These are phyloP conservation scores for Globisporangium camurandrum DNA, from an alignment of 352 stramenopile species.

Conservation along the genomic window DNA sequence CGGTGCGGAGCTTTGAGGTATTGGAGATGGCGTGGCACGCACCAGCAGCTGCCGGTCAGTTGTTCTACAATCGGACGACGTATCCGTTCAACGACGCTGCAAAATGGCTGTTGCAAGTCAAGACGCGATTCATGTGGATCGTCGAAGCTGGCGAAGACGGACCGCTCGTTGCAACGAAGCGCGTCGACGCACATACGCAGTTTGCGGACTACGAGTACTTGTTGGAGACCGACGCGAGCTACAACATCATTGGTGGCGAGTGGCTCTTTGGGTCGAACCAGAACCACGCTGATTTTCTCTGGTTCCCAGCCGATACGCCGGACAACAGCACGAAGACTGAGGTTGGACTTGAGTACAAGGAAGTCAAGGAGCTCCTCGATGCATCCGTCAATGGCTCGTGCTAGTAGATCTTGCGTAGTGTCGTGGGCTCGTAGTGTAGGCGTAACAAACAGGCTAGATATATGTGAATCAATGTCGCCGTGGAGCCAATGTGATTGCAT, in stretches of 20 bases:
- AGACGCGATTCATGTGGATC: constrained; percentile 53
- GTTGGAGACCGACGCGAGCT: constrained; percentile 51
- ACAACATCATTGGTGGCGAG: constrained; percentile 63
- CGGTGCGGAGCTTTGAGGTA: constrained; percentile 37
- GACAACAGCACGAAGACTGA: constrained; percentile 27
- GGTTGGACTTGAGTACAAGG: constrained; percentile 38
- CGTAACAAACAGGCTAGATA: too few species aligned
- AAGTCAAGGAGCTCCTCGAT: constrained; percentile 35
- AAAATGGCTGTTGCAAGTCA: constrained; percentile 43
- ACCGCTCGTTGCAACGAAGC: constrained; percentile 34
- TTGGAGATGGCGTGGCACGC: constrained; percentile 35
- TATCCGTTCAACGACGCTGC: constrained; percentile 62
- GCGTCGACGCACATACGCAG: constrained; percentile 40
- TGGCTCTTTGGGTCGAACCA: constrained; percentile 45
- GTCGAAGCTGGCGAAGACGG: constrained; percentile 45
- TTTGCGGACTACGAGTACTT: constrained; percentile 63
- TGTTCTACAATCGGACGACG: constrained; percentile 34
- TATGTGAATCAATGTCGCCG: too few species aligned
- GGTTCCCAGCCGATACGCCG: constrained; percentile 41
- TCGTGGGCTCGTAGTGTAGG: too few species aligned
- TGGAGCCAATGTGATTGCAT: too few species aligned
- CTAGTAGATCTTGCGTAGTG: too few species aligned
- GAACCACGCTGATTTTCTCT: constrained; percentile 65
- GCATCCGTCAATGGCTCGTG: constrained; percentile 23
- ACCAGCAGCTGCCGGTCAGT: constrained; percentile 23